Conservation (phyloP, 495 filamentous ascomycete genomes). For the Aspergillus sclerotioniger region DNA sequence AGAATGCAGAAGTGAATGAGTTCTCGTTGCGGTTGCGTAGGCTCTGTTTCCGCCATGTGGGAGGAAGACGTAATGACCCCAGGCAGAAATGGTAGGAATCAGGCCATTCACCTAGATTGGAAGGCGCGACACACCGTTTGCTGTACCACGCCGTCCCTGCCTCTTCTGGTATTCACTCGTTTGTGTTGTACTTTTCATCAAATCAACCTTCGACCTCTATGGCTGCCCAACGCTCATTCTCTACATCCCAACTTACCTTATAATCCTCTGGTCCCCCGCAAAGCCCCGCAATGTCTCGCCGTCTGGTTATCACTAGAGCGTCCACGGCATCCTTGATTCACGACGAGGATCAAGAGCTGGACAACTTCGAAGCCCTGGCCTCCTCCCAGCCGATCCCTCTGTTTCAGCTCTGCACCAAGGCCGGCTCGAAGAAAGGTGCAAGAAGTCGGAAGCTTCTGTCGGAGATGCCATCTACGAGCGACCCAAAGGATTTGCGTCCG, state of each 20-base stretch:
- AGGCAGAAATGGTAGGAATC: no score
- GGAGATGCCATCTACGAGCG: background rate
- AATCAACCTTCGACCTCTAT: no score
- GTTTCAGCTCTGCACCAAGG: slow-evolving; percentile 16
- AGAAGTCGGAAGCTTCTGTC: slow-evolving; percentile 13
- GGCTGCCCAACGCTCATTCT: no score
- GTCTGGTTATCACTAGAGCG: background rate
- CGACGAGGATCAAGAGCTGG: slow-evolving; percentile 16
- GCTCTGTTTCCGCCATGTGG: no score
- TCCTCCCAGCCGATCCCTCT: slow-evolving; percentile 28
- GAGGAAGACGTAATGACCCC: background rate
- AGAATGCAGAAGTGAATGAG: background rate
- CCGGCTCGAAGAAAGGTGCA: slow-evolving; percentile 16
- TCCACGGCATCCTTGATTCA: background rate
- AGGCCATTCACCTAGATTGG: no score
- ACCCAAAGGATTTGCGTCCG: background rate
- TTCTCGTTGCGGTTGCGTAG: background rate
- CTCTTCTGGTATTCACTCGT: no score
- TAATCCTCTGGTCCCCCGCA: no score
- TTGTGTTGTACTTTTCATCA: no score
- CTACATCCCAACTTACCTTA: background rate
- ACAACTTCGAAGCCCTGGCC: slow-evolving; percentile 20
- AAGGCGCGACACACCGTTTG: no score
- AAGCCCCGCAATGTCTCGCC: background rate
- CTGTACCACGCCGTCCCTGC: no score